A percentile compares a stretch with the other conserved stretches of the same genome.
Conservation (phyloP, 305 asterid species). For the Solanum chacoense region DNA sequence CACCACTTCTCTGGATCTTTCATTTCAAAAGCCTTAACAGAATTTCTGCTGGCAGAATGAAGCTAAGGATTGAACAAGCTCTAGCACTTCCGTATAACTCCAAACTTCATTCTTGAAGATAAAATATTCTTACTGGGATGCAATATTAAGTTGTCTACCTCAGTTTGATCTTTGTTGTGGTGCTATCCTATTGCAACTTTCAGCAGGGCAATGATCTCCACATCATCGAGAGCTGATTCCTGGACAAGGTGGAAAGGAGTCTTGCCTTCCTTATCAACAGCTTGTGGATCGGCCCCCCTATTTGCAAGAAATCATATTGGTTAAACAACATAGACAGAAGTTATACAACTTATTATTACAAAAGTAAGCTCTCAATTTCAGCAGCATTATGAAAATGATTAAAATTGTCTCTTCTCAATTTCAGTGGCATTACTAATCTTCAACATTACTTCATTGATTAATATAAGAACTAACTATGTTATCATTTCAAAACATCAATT, state of each 20-base stretch:
- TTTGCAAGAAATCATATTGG: background rate
- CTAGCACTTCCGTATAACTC: background rate
- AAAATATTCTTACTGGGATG: background rate
- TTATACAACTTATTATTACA: background rate
- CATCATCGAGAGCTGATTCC: conserved; percentile 50
- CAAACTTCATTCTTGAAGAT: background rate
- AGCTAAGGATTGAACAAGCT: background rate
- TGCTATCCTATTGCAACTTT: conserved; percentile 47
- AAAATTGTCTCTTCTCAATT: background rate
- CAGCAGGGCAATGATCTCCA: conserved; percentile 57
- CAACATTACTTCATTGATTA: background rate
- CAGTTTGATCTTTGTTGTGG: background rate
- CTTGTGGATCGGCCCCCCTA: conserved; percentile 84
- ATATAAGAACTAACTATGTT: background rate
- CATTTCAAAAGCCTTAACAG: background rate
- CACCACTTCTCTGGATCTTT: background rate
- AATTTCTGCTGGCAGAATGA: background rate
- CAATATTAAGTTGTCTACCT: background rate
- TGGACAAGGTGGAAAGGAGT: conserved; percentile 49
- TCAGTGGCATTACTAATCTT: background rate
- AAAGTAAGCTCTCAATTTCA: background rate
- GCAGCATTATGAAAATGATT: background rate
- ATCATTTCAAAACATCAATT: background rate
- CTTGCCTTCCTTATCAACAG: conserved; percentile 56
- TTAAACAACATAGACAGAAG: background rate